A percentile compares a stretch with the other conserved stretches of the same genome.
These are phyloP conservation scores for Asclepias syriaca DNA, from an alignment of 257 asterid genomes.

Conservation along the genomic window DNA sequence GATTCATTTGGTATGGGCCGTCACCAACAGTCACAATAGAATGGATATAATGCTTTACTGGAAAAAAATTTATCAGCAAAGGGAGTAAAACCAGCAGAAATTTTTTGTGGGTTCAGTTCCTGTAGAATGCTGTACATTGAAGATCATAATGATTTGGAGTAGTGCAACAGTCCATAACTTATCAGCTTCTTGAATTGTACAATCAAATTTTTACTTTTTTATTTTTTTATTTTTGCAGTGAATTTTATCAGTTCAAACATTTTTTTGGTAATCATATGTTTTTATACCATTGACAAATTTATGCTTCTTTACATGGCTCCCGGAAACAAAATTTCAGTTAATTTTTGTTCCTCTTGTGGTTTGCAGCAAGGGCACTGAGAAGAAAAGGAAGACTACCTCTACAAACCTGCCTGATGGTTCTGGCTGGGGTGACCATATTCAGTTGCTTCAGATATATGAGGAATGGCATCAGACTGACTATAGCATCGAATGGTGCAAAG, in stretches of 20 bases:
- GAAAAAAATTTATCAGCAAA: background rate
- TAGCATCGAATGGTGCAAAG: slow-evolving; percentile 69
- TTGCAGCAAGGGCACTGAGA: slow-evolving; percentile 51
- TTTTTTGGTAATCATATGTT: background rate
- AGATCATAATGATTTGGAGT: background rate
- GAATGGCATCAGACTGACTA: slow-evolving; percentile 78
- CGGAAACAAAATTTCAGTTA: slow-evolving; percentile 10
- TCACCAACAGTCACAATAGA: background rate
- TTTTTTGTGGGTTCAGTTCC: background rate
- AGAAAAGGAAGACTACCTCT: slow-evolving; percentile 75
- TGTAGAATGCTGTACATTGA: background rate
- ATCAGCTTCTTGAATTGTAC: background rate
- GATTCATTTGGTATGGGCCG: background rate
- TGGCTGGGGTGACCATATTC: slow-evolving; percentile 97
- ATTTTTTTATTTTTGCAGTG: background rate
- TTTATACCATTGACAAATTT: background rate
- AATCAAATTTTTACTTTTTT: too few species aligned
- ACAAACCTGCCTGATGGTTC: slow-evolving; percentile 89
- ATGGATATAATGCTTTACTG: background rate
- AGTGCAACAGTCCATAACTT: background rate
- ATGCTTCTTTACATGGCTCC: background rate
- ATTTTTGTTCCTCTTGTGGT: slow-evolving; percentile 2
- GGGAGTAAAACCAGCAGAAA: background rate
- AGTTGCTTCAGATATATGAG: slow-evolving; percentile 83
- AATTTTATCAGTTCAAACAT: background rate